Evolutionary conservation across 2,329 filamentous ascomycete species (phyloP).

Genomic region (Fusarium concolor): DNA sequence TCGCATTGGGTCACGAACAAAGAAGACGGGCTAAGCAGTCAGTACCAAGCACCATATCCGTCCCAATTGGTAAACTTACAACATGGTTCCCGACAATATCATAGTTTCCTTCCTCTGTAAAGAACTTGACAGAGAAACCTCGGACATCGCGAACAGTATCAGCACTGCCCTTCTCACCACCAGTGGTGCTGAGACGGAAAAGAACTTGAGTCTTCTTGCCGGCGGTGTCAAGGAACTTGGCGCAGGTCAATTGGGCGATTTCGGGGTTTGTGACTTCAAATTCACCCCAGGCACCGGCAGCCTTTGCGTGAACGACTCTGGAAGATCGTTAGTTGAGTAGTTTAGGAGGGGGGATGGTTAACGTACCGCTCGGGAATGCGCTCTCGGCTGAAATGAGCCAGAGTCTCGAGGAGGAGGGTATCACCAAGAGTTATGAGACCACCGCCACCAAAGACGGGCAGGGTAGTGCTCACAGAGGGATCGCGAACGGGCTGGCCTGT

Average conservation of each 20-base stretch:
- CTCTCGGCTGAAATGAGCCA: constrained; percentile 16
- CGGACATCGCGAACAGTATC: constrained; percentile 77
- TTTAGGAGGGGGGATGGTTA: fast-evolving
- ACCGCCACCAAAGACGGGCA: constrained; percentile 12
- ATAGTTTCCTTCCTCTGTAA: constrained; percentile 71
- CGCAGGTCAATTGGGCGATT: constrained; percentile 63
- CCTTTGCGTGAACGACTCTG: constrained; percentile 50
- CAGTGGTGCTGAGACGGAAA: constrained; percentile 77
- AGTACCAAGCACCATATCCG: too few relatives aligned
- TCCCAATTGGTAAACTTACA: neutral
- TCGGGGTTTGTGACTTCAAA: constrained; percentile 67
- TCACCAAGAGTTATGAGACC: constrained; percentile 17
- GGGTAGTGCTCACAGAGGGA: constrained; percentile 16
- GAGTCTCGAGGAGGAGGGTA: constrained; percentile 10
- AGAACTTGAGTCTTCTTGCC: constrained; percentile 68
- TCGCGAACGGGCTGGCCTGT: constrained; percentile 14
- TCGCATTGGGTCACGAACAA: constrained; percentile 9
- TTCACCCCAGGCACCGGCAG: constrained; percentile 61
- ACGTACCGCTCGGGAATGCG: constrained; percentile 8
- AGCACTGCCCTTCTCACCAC: constrained; percentile 71
- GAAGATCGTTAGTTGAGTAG: neutral
- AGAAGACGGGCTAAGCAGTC: constrained; percentile 7
- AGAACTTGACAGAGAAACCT: constrained; percentile 68
- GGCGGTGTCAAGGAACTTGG: constrained; percentile 63
- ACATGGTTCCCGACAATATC: constrained; percentile 63